Conservation (phyloP, 176 grass and related monocot genomes). For the Oryza australiensis region DNA sequence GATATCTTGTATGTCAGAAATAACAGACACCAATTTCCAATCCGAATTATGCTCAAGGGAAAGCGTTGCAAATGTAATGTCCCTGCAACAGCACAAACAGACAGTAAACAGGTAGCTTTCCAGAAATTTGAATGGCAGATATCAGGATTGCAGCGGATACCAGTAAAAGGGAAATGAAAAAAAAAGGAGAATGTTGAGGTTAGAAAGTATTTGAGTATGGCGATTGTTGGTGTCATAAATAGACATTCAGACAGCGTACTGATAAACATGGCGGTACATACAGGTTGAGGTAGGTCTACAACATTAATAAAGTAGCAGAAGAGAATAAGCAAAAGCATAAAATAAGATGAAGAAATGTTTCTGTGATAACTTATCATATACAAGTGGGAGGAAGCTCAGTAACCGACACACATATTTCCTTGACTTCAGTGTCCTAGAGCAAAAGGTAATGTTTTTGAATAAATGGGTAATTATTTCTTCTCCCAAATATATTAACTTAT, state of each 20-base stretch:
- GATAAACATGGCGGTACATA: not conserved
- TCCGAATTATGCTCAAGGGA: slow-evolving; percentile 11
- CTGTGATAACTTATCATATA: slow-evolving; percentile 4
- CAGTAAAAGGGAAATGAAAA: slow-evolving; percentile 6
- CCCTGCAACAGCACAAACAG: slow-evolving; percentile 35
- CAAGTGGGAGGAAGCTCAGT: not conserved
- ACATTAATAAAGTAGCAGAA: slow-evolving; percentile 5
- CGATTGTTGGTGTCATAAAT: not conserved
- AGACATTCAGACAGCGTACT: not conserved
- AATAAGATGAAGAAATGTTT: not conserved
- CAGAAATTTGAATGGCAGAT: not conserved
- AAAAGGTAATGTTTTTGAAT: not conserved
- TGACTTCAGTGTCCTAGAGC: not conserved
- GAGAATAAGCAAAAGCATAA: slow-evolving; percentile 5
- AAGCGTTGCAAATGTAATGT: slow-evolving; percentile 5
- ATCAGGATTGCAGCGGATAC: not conserved
- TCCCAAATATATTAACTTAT: no score
- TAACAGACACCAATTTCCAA: slow-evolving; percentile 18
- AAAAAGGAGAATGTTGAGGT: not conserved
- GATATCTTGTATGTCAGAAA: slow-evolving; percentile 26
- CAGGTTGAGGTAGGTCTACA: not conserved
- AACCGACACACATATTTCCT: not conserved
- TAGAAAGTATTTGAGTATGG: slow-evolving; percentile 6
- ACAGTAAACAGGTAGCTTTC: slow-evolving; percentile 29
- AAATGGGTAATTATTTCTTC: not conserved